Evolutionary conservation across 2,329 filamentous ascomycete genomes (phyloP).

Genomic region (Chrysosporium queenslandicum): DNA sequence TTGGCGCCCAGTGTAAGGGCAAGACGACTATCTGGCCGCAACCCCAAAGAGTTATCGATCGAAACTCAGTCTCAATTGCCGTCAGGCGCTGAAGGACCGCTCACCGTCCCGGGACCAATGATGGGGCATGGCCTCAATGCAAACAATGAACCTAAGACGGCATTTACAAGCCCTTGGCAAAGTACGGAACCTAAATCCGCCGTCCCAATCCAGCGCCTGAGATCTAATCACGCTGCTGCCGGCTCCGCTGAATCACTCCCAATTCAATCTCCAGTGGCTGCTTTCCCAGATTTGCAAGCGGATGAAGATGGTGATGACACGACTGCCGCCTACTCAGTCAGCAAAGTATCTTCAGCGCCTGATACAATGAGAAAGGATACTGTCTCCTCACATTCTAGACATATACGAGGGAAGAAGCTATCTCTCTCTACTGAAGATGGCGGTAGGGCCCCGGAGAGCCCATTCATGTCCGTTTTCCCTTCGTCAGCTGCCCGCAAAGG

Average conservation of each 20-base stretch:
- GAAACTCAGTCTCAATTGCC: conserved; percentile 50
- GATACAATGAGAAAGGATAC: conserved; percentile 54
- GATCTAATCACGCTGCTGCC: conserved; percentile 16
- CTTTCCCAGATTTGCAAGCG: conserved; percentile 35
- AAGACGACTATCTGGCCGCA: conserved; percentile 69
- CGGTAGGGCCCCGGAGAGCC: conserved; percentile 3
- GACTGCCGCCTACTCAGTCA: conserved; percentile 23
- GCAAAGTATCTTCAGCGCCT: conserved; percentile 33
- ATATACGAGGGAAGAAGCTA: neutral
- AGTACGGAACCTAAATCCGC: conserved; percentile 22
- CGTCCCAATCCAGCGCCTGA: conserved; percentile 13
- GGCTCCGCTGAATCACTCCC: conserved; percentile 29
- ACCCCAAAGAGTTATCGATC: conserved; percentile 75
- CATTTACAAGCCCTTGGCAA: conserved; percentile 15
- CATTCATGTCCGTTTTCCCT: conserved; percentile 8
- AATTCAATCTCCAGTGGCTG: conserved; percentile 34
- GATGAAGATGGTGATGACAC: conserved; percentile 26
- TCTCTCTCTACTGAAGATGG: conserved; percentile 1
- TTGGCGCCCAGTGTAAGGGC: conserved; percentile 52
- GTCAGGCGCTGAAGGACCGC: conserved; percentile 20
- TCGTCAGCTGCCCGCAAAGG: conserved; percentile 9
- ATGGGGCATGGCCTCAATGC: neutral
- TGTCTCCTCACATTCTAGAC: conserved; percentile 42
- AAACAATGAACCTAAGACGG: conserved; percentile 23
- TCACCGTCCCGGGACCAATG: conserved; percentile 24